Evolutionary conservation across 148 eudicot genomes (phyloP).

Genomic region (Mesembryanthemum crystallinum): DNA sequence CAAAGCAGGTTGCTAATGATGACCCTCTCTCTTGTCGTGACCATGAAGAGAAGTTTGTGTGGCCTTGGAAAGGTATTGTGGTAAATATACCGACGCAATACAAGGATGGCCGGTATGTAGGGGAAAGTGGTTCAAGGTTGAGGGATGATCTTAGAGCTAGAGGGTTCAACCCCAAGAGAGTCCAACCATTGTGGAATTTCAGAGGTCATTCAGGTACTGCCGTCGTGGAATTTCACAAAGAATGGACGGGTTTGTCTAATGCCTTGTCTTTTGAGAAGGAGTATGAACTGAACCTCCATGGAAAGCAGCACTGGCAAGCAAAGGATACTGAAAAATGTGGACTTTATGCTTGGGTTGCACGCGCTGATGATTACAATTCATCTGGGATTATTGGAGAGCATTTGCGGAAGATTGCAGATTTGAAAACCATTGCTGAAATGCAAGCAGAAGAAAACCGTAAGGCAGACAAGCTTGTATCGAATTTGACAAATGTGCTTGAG

Average conservation of each 20-base stretch:
- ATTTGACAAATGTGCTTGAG: constrained; percentile 64
- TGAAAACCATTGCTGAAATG: constrained; percentile 71
- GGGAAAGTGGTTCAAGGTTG: constrained; percentile 86
- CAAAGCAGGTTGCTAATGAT: constrained; percentile 37
- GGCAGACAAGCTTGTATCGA: constrained; percentile 60
- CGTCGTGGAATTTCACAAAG: constrained; percentile 77
- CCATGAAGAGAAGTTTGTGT: constrained; percentile 81
- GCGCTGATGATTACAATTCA: constrained; percentile 82
- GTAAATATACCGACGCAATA: constrained; percentile 66
- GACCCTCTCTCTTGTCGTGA: constrained; percentile 47
- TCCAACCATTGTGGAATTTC: constrained; percentile 76
- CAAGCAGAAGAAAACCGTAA: constrained; percentile 68
- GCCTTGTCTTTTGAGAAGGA: constrained; percentile 88
- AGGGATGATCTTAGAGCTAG: constrained; percentile 69
- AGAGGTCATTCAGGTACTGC: constrained; percentile 88
- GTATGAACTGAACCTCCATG: constrained; percentile 75
- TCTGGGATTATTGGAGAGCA: constrained; percentile 71
- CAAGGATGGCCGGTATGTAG: constrained; percentile 73
- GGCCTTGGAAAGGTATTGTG: constrained; percentile 94
- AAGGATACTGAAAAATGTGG: constrained; percentile 44
- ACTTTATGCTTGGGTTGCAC: constrained; percentile 96
- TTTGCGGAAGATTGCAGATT: constrained; percentile 77
- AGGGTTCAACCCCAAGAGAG: constrained; percentile 88
- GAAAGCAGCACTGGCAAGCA: constrained; percentile 75
- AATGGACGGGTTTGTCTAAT: constrained; percentile 78